Evolutionary conservation across 2,329 filamentous ascomycete species (phyloP).

Genomic region (Chaetothyriales sp.): DNA sequence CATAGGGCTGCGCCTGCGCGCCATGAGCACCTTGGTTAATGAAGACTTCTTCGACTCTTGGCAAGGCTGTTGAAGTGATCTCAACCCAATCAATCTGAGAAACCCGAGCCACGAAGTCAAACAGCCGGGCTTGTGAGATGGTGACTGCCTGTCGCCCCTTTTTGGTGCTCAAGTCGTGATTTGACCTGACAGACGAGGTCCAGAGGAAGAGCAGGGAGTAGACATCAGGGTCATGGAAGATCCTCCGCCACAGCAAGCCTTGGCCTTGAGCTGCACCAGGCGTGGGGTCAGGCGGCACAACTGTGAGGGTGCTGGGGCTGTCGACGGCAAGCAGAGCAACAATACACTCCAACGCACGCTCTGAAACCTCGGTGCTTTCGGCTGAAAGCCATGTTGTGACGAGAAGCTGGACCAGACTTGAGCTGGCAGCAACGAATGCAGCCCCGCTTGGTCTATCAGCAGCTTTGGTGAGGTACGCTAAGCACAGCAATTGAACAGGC

Average conservation of each 20-base stretch:
- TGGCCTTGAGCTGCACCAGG: constrained; percentile 27
- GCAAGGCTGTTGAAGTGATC: constrained; percentile 36
- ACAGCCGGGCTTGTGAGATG: constrained; percentile 43
- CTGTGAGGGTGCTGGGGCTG: constrained; percentile 22
- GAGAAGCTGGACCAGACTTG: constrained; percentile 39
- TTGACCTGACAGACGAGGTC: constrained; percentile 27
- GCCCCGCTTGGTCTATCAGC: constrained; percentile 36
- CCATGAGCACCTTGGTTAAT: constrained; percentile 14
- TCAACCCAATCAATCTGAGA: constrained; percentile 40
- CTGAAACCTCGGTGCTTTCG: constrained; percentile 39
- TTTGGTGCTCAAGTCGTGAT: constrained; percentile 27
- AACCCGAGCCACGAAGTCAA: constrained; percentile 42
- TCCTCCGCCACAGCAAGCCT: constrained; percentile 44
- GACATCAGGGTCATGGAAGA: constrained; percentile 46
- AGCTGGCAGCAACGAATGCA: constrained; percentile 42
- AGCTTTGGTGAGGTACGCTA: constrained; percentile 43
- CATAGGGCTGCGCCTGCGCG: constrained; percentile 6
- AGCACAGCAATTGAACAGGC: constrained; percentile 41
- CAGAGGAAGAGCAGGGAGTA: constrained; percentile 39
- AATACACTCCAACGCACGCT: constrained; percentile 38
- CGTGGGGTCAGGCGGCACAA: background rate
- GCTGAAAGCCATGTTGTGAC: constrained; percentile 46
- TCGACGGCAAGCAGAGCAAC: constrained; percentile 39
- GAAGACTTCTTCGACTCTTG: constrained; percentile 35
- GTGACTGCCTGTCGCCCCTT: constrained; percentile 35